These are phyloP conservation scores for Amphichorda felina DNA, from an alignment of 2,329 filamentous ascomycete genomes.

Conservation along the genomic window DNA sequence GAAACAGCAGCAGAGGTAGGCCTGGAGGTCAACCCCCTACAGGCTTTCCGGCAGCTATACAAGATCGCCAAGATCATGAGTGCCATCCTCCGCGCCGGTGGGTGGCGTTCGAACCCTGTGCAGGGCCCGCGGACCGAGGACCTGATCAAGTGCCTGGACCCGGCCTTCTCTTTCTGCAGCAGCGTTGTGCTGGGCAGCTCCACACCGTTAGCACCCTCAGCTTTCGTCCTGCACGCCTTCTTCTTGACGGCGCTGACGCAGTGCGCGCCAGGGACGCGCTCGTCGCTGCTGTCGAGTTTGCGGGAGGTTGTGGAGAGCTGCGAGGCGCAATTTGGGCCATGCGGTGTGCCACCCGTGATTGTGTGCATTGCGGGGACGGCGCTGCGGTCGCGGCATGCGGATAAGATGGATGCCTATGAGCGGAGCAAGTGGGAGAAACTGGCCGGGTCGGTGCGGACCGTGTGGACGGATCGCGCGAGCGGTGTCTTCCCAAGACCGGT, in stretches of 20 bases:
- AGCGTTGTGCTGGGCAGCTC: conserved; percentile 21
- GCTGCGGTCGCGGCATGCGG: conserved; percentile 14
- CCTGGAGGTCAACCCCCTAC: conserved; percentile 23
- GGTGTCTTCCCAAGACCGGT: not conserved
- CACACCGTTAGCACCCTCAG: conserved; percentile 20
- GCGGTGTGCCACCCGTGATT: conserved; percentile 20
- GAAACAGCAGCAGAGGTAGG: too few species aligned
- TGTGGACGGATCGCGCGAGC: conserved; percentile 9
- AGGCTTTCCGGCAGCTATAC: conserved; percentile 20
- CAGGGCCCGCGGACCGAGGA: conserved; percentile 8
- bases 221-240: conserved; percentile 22
- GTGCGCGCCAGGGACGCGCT: conserved; percentile 16
- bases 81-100: not conserved
- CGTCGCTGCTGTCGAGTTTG: conserved; percentile 22
- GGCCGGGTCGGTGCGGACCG: conserved; percentile 12
- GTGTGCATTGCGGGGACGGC: conserved; percentile 21
- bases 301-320: conserved; percentile 21
- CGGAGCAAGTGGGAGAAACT: conserved; percentile 17
- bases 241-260: conserved; percentile 22
- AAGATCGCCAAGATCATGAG: conserved; percentile 17
- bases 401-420: conserved; percentile 18
- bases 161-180: conserved; percentile 24
- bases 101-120: not conserved
- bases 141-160: conserved; percentile 19
- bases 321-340: conserved; percentile 16